phyloP scores from a whole-genome alignment of 2,329 filamentous ascomycete genomes.

The Teratosphaeria pseudoeucalypti region DNA sequence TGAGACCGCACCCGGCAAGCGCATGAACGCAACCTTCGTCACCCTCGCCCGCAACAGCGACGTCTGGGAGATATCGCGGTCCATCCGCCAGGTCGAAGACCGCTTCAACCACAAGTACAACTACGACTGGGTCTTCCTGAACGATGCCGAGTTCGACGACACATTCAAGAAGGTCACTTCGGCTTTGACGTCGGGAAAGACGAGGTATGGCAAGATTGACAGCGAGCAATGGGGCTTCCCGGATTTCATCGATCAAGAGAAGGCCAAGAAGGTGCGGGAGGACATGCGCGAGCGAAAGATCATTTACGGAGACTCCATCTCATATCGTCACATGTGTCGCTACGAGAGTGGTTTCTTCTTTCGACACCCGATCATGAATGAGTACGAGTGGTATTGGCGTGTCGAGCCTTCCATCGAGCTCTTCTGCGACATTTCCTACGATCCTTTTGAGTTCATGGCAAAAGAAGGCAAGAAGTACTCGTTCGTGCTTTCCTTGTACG shows the following conservation, averaged over 20 bases:
- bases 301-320: conserved; percentile 94
- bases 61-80: conserved; percentile 92
- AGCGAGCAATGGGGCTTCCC: conserved; percentile 97
- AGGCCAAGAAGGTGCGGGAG: conserved; percentile 78
- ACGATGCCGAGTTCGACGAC: conserved; percentile 88
- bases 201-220: conserved; percentile 81
- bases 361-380: conserved; percentile 81
- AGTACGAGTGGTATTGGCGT: conserved; percentile 99
- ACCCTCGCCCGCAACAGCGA: conserved; percentile 88
- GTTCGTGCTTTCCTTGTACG: conserved; percentile 89
- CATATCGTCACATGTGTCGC: conserved; percentile 98
- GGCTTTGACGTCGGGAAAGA: conserved; percentile 82
- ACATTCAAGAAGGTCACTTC: conserved; percentile 87
- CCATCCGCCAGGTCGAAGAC: conserved; percentile 93
- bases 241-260: conserved; percentile 88
- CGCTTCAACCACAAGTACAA: conserved; percentile 94
- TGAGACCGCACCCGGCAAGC: conserved; percentile 48
- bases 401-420: conserved; percentile 96
- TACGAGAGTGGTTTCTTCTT: conserved; percentile 99
- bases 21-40: conserved; percentile 96
- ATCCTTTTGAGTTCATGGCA: conserved; percentile 93
- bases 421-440: conserved; percentile 89
- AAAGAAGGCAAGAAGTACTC: conserved; percentile 98
- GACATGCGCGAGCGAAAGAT: conserved; percentile 92
- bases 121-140: conserved; percentile 99